Evolutionary conservation across 2,329 filamentous ascomycete species (phyloP).

Genomic region (Pseudogymnoascus sp.): DNA sequence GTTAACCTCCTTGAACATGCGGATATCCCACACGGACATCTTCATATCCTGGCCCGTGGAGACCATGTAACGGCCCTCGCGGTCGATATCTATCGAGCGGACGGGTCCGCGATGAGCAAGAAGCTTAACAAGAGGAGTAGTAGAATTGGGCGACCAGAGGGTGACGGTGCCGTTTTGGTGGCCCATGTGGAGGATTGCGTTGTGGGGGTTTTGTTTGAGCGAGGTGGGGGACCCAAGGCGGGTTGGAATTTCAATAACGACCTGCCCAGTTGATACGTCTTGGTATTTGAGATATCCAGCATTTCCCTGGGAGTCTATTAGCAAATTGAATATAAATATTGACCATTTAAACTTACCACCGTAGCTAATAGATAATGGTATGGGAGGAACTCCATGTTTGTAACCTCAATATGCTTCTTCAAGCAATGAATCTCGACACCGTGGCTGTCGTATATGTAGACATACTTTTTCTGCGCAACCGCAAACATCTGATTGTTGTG

Average conservation of each 20-base stretch:
- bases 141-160: conserved; percentile 88
- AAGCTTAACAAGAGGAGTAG: conserved; percentile 81
- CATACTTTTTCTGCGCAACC: conserved; percentile 90
- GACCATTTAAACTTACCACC: conserved; percentile 46
- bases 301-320: conserved; percentile 47
- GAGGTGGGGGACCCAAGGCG: conserved; percentile 76
- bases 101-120: conserved; percentile 86
- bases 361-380: conserved; percentile 93
- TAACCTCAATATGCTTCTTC: conserved; percentile 82
- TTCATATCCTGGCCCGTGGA: conserved; percentile 81
- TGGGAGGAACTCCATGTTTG: conserved; percentile 89
- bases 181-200: conserved; percentile 84
- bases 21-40: conserved; percentile 94
- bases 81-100: conserved; percentile 73
- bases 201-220: conserved; percentile 81
- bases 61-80: conserved; percentile 92
- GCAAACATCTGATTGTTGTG: conserved; percentile 94
- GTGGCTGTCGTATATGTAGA: conserved; percentile 89
- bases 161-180: conserved; percentile 94
- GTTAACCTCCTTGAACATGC: conserved; percentile 88
- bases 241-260: conserved; percentile 78
- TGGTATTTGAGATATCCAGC: conserved; percentile 86
- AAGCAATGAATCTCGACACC: conserved; percentile 90
- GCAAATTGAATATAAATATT: background rate
- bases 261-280: conserved; percentile 85